Evolutionary conservation across 805 yeast species (phyloP), one percentile per base, ranked within the genome.

Genomic region (Suhomyces emberorum): DNA sequence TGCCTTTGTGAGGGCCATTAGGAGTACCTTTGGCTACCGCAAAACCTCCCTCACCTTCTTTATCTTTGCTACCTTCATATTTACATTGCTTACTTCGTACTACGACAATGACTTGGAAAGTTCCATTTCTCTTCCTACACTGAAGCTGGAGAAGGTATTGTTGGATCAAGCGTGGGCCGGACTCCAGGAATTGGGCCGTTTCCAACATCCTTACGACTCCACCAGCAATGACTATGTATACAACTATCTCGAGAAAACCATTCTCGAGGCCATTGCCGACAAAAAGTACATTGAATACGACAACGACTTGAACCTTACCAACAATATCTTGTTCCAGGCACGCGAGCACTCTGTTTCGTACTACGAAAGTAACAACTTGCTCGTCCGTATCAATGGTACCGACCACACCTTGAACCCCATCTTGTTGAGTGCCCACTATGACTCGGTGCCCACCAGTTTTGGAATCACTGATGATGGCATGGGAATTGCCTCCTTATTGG

Each of bases 401-500:
- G 64, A 82, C 35, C 62, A 72, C 1, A 48, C 61, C 0, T 59
- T 83, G 33, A 82, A 83, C 1, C 95, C 88, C 1, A 57, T 88
- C 3, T 60, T 88, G 28, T 55, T 89, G 3, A 82, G 93, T 48
- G 88, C 96, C 4, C 97, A 89, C 62, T 89, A 67, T 51, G 97
- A 88, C 61, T 78, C 91, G 6, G 96, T 88, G 6, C 95, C 96
- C 15, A 77, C 95, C 2, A 79, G 88, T 4, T 78, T 67, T 48
- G 97, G 97, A 20, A 79, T 93, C 2, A 89, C 96, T 2, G 97
- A 89, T 56, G 96, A 88, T 53, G 96, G 96, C 1, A 79, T 81
- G 65, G 96, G 96, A 7, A 70, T 87, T 41, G 95, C 88, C 1
- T 73, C 93, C 7, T 65, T 88, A 70, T 61, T 88, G 32, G 95